Evolutionary conservation across 2,329 filamentous ascomycete genomes (phyloP), one percentile per base, ranked within the genome.

Genomic region (Colletotrichum ledebouriae): DNA sequence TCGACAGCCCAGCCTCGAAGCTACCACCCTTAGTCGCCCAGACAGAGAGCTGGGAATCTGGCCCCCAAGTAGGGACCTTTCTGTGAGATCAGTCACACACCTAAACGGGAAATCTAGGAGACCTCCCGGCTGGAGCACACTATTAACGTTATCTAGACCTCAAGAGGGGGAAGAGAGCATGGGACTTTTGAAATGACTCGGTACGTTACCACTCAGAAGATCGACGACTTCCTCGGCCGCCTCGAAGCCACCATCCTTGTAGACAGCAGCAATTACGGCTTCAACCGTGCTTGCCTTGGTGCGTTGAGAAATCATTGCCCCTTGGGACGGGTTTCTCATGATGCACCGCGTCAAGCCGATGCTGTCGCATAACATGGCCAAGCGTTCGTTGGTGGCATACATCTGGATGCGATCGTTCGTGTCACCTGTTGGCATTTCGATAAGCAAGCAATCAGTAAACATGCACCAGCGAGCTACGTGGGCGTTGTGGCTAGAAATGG

Each of bases 231-330:
- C 25, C 0, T n/a, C 44, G 0, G 53, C 55, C 6, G 53, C 61
- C 4, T 44, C 53, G 22, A 41, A 22, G 0, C 55, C 61, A 3
- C 53, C 44, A 20, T 65, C 57, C 41, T 33, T 12, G 11, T 20
- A 60, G 17, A 34, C 57, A 2, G 63, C 63, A 2, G 46, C 63
- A 1, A 61, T 47, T 0, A 65, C 33, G 4, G 57, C 63, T 47
- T 60, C 39, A 13, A 65, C 7, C 13, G 47, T 55, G 39, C 17
- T 46, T 1, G 47, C n/a, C 39, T 65, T 65, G 15, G 44, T 53
- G 6, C 29, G 20, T 11, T n/a, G 11, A 17, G 39, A 59, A 3
- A 25, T 4, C 4, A 29, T 10, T 3, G 11, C 46, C 39, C 50
- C 33, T 20, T 60, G 62, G 4, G 55, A 37, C 1, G 46, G 25